A percentile compares a stretch with the other conserved stretches of the same genome.
These are phyloP conservation scores for Pseudogymnoascus sp. DNA, from an alignment of 2,329 filamentous ascomycete species.

Conservation along the genomic window DNA sequence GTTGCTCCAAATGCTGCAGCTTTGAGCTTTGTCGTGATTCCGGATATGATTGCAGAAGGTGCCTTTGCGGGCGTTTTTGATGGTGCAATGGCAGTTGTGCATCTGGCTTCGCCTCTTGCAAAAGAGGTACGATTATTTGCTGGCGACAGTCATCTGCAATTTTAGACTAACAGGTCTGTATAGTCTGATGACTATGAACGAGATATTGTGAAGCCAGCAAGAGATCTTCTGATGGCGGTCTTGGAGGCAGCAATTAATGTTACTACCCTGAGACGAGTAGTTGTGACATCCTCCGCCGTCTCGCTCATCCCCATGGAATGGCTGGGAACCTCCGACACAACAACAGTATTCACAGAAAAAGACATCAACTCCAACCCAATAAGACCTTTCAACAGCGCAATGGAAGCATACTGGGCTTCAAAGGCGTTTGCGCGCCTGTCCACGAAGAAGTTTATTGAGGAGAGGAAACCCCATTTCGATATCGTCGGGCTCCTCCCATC, in stretches of 20 bases:
- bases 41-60: not conserved
- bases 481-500: slow-evolving; percentile 2
- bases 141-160: too few relatives aligned
- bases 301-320: slow-evolving; percentile 3
- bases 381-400: not conserved
- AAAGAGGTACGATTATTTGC: not conserved
- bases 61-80: not conserved
- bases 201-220: not conserved
- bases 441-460: slow-evolving; percentile 16
- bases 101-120: slow-evolving; percentile 1
- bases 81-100: not conserved
- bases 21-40: not conserved
- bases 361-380: not conserved
- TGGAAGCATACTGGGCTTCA: slow-evolving; percentile 25
- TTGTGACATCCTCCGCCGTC: slow-evolving; percentile 3
- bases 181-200: not conserved
- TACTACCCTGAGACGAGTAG: not conserved
- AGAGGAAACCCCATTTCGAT: not conserved
- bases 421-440: slow-evolving; percentile 21
- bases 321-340: not conserved
- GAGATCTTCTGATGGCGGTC: not conserved
- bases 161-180: not conserved
- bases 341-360: not conserved
- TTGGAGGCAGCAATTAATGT: not conserved
- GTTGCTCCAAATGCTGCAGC: not conserved